phyloP scores from a whole-genome alignment of 192 early-diverging fungal genomes.

The Pecoramyces ruminantium region DNA sequence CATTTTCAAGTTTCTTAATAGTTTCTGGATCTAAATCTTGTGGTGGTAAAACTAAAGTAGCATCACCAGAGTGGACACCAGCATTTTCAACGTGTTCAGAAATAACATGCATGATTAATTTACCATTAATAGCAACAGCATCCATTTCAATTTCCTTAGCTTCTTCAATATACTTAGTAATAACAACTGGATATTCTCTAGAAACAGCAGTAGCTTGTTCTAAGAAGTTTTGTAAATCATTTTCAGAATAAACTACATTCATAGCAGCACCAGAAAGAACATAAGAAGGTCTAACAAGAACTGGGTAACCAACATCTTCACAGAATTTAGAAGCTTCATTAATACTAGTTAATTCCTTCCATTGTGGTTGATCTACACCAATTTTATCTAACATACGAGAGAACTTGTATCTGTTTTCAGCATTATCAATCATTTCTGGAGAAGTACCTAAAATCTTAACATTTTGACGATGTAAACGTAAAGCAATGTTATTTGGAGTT shows the following conservation, averaged over 20 bases:
- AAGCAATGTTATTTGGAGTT: constrained; percentile 93
- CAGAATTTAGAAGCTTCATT: constrained; percentile 77
- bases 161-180: constrained; percentile 95
- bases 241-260: constrained; percentile 79
- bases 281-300: constrained; percentile 93
- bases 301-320: constrained; percentile 82
- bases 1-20: constrained; percentile 77
- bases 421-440: constrained; percentile 91
- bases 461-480: constrained; percentile 74
- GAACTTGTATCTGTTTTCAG: constrained; percentile 97
- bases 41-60: constrained; percentile 84
- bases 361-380: constrained; percentile 90
- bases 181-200: constrained; percentile 87
- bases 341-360: constrained; percentile 86
- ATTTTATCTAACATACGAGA: constrained; percentile 90
- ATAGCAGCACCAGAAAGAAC: constrained; percentile 98
- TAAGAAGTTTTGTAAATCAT: constrained; percentile 72
- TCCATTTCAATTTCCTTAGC: constrained; percentile 99
- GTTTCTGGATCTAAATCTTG: constrained; percentile 91
- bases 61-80: constrained; percentile 97
- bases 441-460: constrained; percentile 89
- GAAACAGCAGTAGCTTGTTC: constrained; percentile 81
- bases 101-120: constrained; percentile 83
- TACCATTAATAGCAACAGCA: constrained; percentile 87
- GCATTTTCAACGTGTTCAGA: constrained; percentile 99